phyloP scores from a whole-genome alignment of 495 filamentous ascomycete species.

The Trypethelium eluteriae region DNA sequence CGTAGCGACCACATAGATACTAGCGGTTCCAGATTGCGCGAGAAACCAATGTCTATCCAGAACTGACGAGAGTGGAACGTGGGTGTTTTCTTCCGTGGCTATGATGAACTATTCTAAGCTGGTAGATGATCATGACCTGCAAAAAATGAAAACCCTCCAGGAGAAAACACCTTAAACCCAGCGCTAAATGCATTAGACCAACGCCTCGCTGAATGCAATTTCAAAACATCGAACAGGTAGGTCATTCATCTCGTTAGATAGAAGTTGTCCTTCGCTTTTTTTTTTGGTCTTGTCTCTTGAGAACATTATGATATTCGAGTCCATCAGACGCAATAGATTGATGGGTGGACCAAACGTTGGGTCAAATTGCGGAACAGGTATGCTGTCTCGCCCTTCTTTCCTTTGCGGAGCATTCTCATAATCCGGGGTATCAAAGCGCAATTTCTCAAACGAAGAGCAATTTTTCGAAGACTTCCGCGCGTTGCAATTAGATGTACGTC shows the following conservation, averaged over 20 bases:
- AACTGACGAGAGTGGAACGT: too few species aligned
- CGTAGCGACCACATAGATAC: neutral
- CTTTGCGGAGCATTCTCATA: neutral
- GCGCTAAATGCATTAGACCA: slow-evolving; percentile 1
- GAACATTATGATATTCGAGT: neutral
- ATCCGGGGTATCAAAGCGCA: neutral
- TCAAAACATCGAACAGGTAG: neutral
- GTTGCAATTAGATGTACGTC: neutral
- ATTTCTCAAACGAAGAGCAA: neutral
- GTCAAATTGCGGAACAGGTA: too few species aligned
- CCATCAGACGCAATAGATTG: neutral
- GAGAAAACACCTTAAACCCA: neutral
- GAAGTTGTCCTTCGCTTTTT: neutral
- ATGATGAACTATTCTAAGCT: neutral
- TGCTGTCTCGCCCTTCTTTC: neutral
- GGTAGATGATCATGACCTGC: neutral
- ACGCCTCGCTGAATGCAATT: neutral
- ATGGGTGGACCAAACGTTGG: too few species aligned
- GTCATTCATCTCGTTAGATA: neutral
- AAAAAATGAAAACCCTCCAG: neutral
- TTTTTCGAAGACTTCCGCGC: neutral
- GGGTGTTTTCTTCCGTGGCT: neutral
- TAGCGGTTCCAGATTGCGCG: neutral
- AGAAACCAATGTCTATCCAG: neutral
- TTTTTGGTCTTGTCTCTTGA: neutral